These are phyloP conservation scores for Zygoascus biomembranicola DNA, from an alignment of 805 yeast genomes.

Conservation along the genomic window DNA sequence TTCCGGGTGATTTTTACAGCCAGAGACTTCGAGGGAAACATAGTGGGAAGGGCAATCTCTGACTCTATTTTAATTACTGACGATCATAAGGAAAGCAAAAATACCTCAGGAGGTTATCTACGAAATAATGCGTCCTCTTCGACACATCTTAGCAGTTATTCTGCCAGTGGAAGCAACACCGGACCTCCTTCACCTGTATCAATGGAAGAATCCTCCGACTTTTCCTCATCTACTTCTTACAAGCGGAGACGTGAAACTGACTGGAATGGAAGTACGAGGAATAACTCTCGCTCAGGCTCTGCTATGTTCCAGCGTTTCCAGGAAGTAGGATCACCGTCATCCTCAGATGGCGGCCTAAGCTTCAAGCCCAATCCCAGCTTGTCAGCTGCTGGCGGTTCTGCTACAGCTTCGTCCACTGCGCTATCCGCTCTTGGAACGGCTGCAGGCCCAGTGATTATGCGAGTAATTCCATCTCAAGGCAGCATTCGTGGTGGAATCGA, in stretches of 20 bases:
- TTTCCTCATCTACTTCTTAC: conserved; percentile 12
- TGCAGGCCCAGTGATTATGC: conserved; percentile 53
- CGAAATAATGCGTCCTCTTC: neutral
- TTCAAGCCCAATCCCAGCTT: neutral
- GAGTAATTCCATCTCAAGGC: conserved; percentile 93
- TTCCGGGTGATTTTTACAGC: conserved; percentile 35
- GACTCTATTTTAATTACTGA: conserved; percentile 85
- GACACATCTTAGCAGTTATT: neutral
- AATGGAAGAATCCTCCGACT: conserved; percentile 28
- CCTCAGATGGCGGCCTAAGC: conserved; percentile 6
- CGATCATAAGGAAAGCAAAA: conserved; percentile 54
- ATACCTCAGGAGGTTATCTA: neutral
- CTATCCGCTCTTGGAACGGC: neutral
- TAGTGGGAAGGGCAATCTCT: conserved; percentile 70
- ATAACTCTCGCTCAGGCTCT: neutral
- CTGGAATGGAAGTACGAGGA: conserved; percentile 8
- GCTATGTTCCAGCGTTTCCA: neutral
- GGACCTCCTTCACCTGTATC: conserved; percentile 26
- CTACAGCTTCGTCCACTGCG: neutral
- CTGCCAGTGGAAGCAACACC: neutral
- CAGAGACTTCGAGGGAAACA: conserved; percentile 48
- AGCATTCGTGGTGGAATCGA: conserved; percentile 96
- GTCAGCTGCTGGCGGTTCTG: neutral
- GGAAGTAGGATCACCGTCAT: conserved; percentile 6
- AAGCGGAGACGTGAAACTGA: conserved; percentile 18